Base-by-base conservation (phyloP, 148 eudicot species). In the Cornus controversa region DNA sequence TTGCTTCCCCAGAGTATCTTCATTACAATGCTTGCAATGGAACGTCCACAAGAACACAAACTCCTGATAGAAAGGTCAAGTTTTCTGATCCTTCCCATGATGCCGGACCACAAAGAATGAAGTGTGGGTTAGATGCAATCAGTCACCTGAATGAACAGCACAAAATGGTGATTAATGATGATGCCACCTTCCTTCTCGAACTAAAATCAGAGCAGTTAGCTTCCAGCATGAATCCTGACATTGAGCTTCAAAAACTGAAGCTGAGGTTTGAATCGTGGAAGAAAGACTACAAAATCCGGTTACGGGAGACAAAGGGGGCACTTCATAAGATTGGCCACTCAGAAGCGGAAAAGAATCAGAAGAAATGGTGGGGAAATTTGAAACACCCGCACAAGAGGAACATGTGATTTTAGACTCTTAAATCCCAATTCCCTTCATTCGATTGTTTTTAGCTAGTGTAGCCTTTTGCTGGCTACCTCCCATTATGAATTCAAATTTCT, bases 251-350 rank as follows among this genome's bases (percentile, higher is more conserved):
- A 71, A 85, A 81, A 77, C 74, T 87, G 71, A 82, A 82, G 72
- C 20, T 70, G 31, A 76, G 80, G 70, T 87, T 83, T 81, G 76
- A 74, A 79, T 73, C 82, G 11, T 87, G 90, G 88, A 81, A 81
- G 79, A 83, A 77, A 72, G 90, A 83, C 37, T 87, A 82, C 75
- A 85, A 83, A 71, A 68, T 58, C 37, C 83, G 74, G 69, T 75
- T 87, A 69, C 73, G 66, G 11, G 86, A 81, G 80, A 68, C 85
- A n/a, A 81, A 83, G 70, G 40, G 57, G 28, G 60, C 57, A 75
- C 75, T 87, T 58, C 84, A 87, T 65, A 83, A 85, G 42, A 70
- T 81, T 73, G 78, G 70, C 42, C 45, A 74, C 28, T 60, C 24
- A 26, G 81, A 80, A 28, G 70, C 53, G 2, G 79, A 82, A 63